Base-by-base conservation (phyloP, 83 land plant species). In the Larix sibirica region DNA sequence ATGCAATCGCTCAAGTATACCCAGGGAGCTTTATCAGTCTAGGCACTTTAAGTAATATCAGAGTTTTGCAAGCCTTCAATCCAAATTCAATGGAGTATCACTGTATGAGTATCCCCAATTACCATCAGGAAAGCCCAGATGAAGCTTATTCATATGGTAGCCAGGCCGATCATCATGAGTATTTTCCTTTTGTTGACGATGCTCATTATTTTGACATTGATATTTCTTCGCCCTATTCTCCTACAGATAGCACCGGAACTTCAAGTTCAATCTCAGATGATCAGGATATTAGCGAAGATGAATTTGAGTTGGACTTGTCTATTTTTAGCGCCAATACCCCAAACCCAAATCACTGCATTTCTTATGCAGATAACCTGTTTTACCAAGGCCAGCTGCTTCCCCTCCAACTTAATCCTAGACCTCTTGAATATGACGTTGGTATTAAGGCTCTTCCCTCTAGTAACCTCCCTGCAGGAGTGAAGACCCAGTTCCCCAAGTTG, bases 401-500 rank as follows among this genome's bases (percentile, higher is more conserved):
- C 14, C 64, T 82, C 66, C 83, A 67, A 62, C 18, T 78, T 7
- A 6, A 7, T 62, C 20, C 81, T 84, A 26, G 76, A 33, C 36
- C 78, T 79, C 3, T 66, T 77, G 20, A 80, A 83, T 0, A 28
- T 82, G 54, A 86, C 84, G 71, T 33, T 86, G 4, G 14, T 80
- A 56, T 16, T 21, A 58, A n/a, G 1, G 36, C 9, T 7, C 36
- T 17, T 0, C 18, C 0, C 62, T 54, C 40, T 26, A 7, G 60
- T 61, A 54, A 17, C 74, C 4, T 24, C 58, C 18, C 2, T 13
- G 16, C 40, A 23, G 24, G 79, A 21, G 81, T 81, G 58, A 80
- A 80, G n/a, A 54, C 61, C 24, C 89, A 84, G 61, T 79, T 66
- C 62, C 84, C 84, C 13, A 81, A 44, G 18, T 73, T 84, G 7